A percentile compares a stretch with the other conserved stretches of the same genome.
These are phyloP conservation scores for Chrysoporthe puriensis DNA, from an alignment of 2,329 filamentous ascomycete species.

Conservation along the genomic window DNA sequence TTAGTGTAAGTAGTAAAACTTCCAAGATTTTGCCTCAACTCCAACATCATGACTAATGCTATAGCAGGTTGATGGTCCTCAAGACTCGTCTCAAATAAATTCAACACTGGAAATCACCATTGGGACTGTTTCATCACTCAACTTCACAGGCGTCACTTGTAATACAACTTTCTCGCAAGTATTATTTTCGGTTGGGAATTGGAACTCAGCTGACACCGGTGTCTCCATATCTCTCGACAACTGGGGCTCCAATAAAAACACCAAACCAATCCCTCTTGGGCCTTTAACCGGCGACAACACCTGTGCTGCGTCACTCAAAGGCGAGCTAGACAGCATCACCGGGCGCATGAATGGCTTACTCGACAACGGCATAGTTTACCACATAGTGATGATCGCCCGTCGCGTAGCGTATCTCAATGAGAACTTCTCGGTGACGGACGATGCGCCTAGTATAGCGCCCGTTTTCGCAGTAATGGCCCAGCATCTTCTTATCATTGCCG, in stretches of 20 bases:
- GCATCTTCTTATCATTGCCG: not conserved
- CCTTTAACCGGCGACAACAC: not conserved
- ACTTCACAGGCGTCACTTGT: not conserved
- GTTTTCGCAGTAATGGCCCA: not conserved
- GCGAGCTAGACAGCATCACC: conserved; percentile 2
- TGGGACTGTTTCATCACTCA: not conserved
- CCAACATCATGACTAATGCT: not conserved
- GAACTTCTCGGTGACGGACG: not conserved
- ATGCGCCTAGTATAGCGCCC: not conserved
- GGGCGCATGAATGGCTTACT: not conserved
- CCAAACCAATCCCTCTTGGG: not conserved
- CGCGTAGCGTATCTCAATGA: not conserved
- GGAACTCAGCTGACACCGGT: not conserved
- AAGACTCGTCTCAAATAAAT: not conserved
- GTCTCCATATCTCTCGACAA: not conserved
- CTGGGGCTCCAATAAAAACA: not conserved
- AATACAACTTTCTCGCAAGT: not conserved
- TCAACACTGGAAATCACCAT: not conserved
- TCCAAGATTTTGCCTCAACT: not conserved
- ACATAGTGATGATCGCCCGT: not conserved
- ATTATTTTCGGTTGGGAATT: not conserved
- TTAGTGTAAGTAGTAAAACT: not conserved
- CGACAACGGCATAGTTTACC: not conserved
- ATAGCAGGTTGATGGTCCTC: not conserved
- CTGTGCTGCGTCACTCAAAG: not conserved